Evolutionary conservation across 768 basidiomycete species (phyloP).

Genomic region (Coprinopsis sp.): DNA sequence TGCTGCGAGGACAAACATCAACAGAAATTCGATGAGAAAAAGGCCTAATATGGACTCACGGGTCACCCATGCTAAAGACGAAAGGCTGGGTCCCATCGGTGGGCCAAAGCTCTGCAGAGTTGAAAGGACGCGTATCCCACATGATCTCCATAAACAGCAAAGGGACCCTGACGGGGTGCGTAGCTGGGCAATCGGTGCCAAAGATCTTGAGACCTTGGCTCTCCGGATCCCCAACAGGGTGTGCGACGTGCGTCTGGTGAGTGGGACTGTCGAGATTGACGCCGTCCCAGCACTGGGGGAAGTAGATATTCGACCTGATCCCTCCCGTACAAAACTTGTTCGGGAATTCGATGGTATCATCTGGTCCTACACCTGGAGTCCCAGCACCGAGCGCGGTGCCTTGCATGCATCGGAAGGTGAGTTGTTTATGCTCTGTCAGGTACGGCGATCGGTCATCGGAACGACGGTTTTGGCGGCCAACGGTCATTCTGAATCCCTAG

Average conservation of each 20-base stretch:
- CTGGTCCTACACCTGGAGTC: slow-evolving; percentile 6
- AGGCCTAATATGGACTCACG: slow-evolving; percentile 4
- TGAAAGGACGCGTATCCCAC: slow-evolving; percentile 12
- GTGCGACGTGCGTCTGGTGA: slow-evolving; percentile 6
- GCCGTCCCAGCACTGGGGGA: slow-evolving; percentile 12
- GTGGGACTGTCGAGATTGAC: slow-evolving; percentile 6
- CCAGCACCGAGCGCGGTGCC: slow-evolving; percentile 9
- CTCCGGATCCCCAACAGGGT: slow-evolving; percentile 3
- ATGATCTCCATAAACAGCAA: slow-evolving; percentile 13
- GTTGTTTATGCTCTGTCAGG: slow-evolving; percentile 6
- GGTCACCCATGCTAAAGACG: slow-evolving; percentile 16
- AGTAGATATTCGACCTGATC: slow-evolving; percentile 9
- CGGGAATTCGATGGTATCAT: slow-evolving; percentile 7
- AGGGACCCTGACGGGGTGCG: slow-evolving; percentile 12
- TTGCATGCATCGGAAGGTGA: slow-evolving; percentile 11
- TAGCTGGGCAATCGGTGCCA: slow-evolving; percentile 9
- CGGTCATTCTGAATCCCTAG: slow-evolving; percentile 10
- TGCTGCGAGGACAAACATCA: too few relatives aligned
- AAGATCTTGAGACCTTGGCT: slow-evolving; percentile 4
- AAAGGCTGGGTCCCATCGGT: slow-evolving; percentile 11
- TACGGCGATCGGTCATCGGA: not conserved
- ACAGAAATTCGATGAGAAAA: not conserved
- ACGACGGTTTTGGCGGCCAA: slow-evolving; percentile 5
- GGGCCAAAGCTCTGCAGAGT: slow-evolving; percentile 4
- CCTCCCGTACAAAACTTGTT: slow-evolving; percentile 2